Evolutionary conservation across 805 yeast species (phyloP).

Genomic region (Pichia occidentalis): DNA sequence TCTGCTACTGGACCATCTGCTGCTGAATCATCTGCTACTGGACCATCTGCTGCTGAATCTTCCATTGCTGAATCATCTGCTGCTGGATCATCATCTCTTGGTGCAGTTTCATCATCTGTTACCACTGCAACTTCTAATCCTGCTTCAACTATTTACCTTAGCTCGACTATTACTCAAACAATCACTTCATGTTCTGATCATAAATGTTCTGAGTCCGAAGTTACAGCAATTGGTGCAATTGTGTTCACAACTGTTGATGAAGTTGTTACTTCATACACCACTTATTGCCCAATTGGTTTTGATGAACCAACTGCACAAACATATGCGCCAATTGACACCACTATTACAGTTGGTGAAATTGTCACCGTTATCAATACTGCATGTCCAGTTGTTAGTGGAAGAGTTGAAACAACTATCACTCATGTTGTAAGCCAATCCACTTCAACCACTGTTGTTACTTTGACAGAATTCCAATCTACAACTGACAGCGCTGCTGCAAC

Average conservation of each 20-base stretch:
- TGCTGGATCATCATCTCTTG: not conserved
- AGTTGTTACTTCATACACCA: conserved; percentile 17
- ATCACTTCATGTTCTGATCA: conserved; percentile 21
- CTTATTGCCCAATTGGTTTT: conserved; percentile 19
- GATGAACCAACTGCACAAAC: conserved; percentile 1
- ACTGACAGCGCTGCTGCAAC: conserved; percentile 1
- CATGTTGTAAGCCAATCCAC: conserved; percentile 4
- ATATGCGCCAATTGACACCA: conserved; percentile 8
- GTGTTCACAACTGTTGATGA: conserved; percentile 22
- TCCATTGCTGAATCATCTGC: conserved; percentile 10
- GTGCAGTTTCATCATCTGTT: conserved; percentile 2
- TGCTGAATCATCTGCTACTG: conserved; percentile 10
- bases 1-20: conserved; percentile 1
- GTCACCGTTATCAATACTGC: conserved; percentile 2
- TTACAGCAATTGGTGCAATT: conserved; percentile 18
- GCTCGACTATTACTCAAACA: conserved; percentile 13
- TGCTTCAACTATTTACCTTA: no score
- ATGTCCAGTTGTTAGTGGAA: not conserved
- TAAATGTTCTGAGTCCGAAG: conserved; percentile 14
- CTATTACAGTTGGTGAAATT: conserved; percentile 7
- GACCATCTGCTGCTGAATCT: conserved; percentile 4
- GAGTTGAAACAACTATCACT: not conserved
- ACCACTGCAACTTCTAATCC: not conserved
- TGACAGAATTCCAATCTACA: no score
- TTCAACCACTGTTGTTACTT: conserved; percentile 5